Percentiles rank a stretch among this genome's conserved stretches.
Conservation (phyloP, 345 rosid genomes). For the Moringa oleifera region DNA sequence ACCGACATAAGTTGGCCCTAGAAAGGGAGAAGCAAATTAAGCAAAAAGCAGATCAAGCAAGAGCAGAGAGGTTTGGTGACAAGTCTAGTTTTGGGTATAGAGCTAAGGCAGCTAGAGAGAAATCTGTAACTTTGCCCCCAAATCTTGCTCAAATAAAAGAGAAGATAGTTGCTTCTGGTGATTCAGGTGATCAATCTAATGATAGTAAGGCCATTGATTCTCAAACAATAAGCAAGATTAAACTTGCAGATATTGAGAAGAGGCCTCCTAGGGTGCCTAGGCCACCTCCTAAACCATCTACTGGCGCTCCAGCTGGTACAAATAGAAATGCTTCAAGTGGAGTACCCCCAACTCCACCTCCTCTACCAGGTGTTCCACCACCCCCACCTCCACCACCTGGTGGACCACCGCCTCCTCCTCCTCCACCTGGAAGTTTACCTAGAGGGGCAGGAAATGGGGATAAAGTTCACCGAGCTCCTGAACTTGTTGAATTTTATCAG, state of each 20-base stretch:
- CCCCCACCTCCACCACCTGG: slow-evolving; percentile 48
- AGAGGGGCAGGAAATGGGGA: slow-evolving; percentile 65
- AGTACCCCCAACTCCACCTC: slow-evolving; percentile 53
- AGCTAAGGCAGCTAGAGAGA: slow-evolving; percentile 24
- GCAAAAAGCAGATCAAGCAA: slow-evolving; percentile 75
- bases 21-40: slow-evolving; percentile 88
- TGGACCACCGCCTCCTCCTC: slow-evolving; percentile 73
- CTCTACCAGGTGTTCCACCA: slow-evolving; percentile 46
- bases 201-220: slow-evolving; percentile 50
- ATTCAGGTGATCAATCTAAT: slow-evolving; percentile 44
- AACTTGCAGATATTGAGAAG: slow-evolving; percentile 70
- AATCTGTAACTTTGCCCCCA: slow-evolving; percentile 44
- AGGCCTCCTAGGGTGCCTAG: slow-evolving; percentile 80
- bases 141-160: slow-evolving; percentile 78
- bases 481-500: slow-evolving; percentile 93
- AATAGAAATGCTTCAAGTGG: slow-evolving; percentile 26
- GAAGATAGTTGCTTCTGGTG: slow-evolving; percentile 35
- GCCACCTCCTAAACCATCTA: slow-evolving; percentile 77
- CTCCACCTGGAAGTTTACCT: slow-evolving; percentile 82
- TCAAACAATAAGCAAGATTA: slow-evolving; percentile 55
- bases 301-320: slow-evolving; percentile 29
- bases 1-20: slow-evolving; percentile 81
- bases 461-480: slow-evolving; percentile 94
- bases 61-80: slow-evolving; percentile 61
- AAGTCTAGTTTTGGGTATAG: slow-evolving; percentile 26